phyloP scores from a whole-genome alignment of 768 basidiomycete genomes.

The Neoboletus magnificus region DNA sequence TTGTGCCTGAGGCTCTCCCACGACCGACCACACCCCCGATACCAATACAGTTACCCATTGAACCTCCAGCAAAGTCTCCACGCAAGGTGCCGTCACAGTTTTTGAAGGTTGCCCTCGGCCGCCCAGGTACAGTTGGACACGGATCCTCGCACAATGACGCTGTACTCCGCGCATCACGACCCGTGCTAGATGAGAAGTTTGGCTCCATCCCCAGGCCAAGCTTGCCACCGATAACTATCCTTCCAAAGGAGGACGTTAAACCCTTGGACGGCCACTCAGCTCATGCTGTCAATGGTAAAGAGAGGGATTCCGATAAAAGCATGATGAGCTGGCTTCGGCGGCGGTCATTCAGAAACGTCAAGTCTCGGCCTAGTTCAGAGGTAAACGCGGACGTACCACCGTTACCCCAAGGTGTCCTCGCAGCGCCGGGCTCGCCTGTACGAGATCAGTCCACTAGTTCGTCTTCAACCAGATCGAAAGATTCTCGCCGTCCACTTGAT shows the following conservation, averaged over 20 bases:
- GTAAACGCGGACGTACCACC: constrained; percentile 11
- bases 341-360: constrained; percentile 21
- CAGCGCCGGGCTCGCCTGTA: constrained; percentile 17
- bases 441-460: constrained; percentile 21
- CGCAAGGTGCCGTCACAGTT: constrained; percentile 20
- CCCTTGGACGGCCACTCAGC: constrained; percentile 31
- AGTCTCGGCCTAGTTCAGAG: constrained; percentile 24
- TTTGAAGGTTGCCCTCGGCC: constrained; percentile 17
- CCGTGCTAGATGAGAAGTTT: constrained; percentile 24
- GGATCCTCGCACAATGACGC: constrained; percentile 14
- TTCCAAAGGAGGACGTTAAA: constrained; percentile 20
- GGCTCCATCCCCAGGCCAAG: constrained; percentile 4
- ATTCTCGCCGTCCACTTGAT: constrained; percentile 22
- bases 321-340: constrained; percentile 31
- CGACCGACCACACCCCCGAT: constrained; percentile 21
- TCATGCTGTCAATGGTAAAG: constrained; percentile 27
- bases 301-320: constrained; percentile 43
- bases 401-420: constrained; percentile 9
- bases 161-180: constrained; percentile 23
- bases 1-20: constrained; percentile 15
- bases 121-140: constrained; percentile 12
- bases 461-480: constrained; percentile 26
- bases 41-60: constrained; percentile 13
- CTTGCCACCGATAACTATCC: constrained; percentile 13
- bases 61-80: constrained; percentile 20